Base-by-base conservation (phyloP, 305 asterid species). In the Fraxinus ornus region DNA sequence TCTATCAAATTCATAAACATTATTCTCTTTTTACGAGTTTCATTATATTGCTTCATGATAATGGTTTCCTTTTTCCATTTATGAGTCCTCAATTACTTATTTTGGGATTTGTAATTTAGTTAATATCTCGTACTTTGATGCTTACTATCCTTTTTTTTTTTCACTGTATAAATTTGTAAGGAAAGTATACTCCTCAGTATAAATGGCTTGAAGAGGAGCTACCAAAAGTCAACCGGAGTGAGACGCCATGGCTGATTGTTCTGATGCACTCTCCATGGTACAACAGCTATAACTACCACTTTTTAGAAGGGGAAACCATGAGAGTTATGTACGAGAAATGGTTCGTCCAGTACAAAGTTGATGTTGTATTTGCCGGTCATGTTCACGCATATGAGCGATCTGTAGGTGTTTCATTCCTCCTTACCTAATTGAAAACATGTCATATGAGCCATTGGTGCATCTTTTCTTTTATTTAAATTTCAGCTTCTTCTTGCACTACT, bases 271-370 rank as follows among this genome's bases (percentile, higher is more conserved):
- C 95, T 0, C 99, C 99, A 5, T 91, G 93, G 97, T 95, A 95
- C 89, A 94, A 95, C 84, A 95, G 99, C 93, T 91, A 94, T 87
- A 84, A 77, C 44, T 88, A 91, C 84, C 99, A 95, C 88, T 91
- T 81, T 57, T 89, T 95, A 97, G 99, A 95, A 91, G 99, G 97
- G 19, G 99, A 95, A 89, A 89, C 92, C 78, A 94, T 95, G 99
- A 87, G 99, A 85, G 97, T 95, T 44, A 87, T 92, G 95, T 95
- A 41, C 4, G 98, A 94, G 82, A 85, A 90, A 0, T 91, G 91
- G 97, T 88, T 95, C 55, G 95, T 95, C 21, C 1, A 89, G 87
- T 79, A 91, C 91, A 93, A 91, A 86, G 99, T 95, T 52, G 99
- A 95, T 76, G 60, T 94, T 22, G 98, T 95, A 26, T 94, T 92